Evolutionary conservation across 73 alveolate species (phyloP), one percentile per base, ranked within the genome.

Genomic region (Stentor coeruleus): DNA sequence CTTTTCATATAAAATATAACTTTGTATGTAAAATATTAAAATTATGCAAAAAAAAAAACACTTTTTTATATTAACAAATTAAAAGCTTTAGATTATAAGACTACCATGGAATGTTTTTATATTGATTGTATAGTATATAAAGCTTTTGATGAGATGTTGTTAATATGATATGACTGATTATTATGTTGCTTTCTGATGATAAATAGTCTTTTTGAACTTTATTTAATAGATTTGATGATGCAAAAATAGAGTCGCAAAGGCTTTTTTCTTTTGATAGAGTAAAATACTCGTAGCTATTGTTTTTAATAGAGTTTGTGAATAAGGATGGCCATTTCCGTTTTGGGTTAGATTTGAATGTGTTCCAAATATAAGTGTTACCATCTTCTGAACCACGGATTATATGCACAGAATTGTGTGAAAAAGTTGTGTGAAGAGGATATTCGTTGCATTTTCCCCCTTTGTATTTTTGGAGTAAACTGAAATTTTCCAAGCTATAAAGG

Each of bases 341-440:
- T 1, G n/a, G n/a, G 1, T 28, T 11, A 33, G 35, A 37, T 0
- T n/a, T 26, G 11, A 75, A 75, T 3, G 85, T 86, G 81, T 88
- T 85, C 98, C 99, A 94, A 35, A 89, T 85, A 87, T 90, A 92
- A 3, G 93, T 85, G 57, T 86, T 87, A 0, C 98, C 99, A 86
- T 94, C 91, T 86, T 94, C 99, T 59, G 95, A 86, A 39, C 97
- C 99, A 57, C 97, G 82, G 59, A 94, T 82, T 38, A 94, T 89
- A 35, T 90, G 83, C 57, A 83, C 89, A 57, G 57, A 77, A 76
- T 92, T 92, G 55, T 86, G 89, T 39, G 92, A 87, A 0, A 85
- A 77, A 58, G 86, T 82, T 35, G 98, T 93, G 39, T 92, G 82
- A 4, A 94, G 85, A 77, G 88, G 93, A 41, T 86, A 85, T 14